Evolutionary conservation across 1,139 yeast species (phyloP), one percentile per base, ranked within the genome.

Genomic region (Candida tetrigidarum): DNA sequence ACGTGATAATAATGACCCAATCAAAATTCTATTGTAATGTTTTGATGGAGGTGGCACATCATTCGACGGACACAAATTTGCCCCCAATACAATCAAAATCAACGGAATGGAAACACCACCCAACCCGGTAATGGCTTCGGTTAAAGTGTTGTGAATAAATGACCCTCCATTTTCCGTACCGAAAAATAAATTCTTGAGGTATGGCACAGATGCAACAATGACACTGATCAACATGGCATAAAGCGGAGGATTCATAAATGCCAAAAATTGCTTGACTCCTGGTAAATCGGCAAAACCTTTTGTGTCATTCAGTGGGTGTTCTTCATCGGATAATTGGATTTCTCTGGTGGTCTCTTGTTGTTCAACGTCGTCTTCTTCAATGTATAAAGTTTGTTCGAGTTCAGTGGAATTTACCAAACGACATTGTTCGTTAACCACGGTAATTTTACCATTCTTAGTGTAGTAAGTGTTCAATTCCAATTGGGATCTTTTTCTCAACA

Each of bases 101-200:
- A 86, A 74, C 1, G 99, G 99, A 53, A 91, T 88, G 2, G 98
- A 93, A 15, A 92, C 95, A 4, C 84, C 74, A 3, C 97, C 97
- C 50, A 92, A 69, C 63, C 90, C 96, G 30, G 72, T 77, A 42
- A 92, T 78, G 0, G 97, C 86, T 42, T 79, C 77, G 2, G 96
- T 81, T 39, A 92, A 59, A 0, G 98, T 92, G 54, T 85, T 83
- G 57, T 86, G 84, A 23, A 90, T 63, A 59, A 93, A 91, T 2
- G 66, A 53, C 26, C 42, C 41, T n/a, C 39, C 40, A 3, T 59
- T 58, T 11, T 60, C 66, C 18, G 66, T 59, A 43, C 79, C 81
- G 64, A 86, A 92, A 51, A 92, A 79, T 45, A 79, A 76, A 40
- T 74, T 67, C 58, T 89, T 89, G 23, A 92, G 62, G 2, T 76